Conservation (phyloP, 192 early-diverging fungal species). For the Coemansia sp. region DNA sequence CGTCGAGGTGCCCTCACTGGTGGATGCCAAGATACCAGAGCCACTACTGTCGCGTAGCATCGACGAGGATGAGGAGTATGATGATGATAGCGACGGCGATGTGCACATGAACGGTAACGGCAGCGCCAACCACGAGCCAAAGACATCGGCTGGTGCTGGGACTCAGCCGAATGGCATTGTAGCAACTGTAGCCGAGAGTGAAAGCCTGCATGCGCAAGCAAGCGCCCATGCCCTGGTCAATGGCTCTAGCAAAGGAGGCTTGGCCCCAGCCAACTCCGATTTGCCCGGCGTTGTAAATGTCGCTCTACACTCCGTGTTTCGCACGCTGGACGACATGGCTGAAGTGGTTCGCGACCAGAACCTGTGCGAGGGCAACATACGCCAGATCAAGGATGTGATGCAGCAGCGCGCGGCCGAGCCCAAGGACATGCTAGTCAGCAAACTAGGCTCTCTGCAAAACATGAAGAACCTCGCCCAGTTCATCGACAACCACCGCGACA, state of each 20-base stretch:
- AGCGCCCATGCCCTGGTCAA: not conserved
- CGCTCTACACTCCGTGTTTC: slow-evolving; percentile 26
- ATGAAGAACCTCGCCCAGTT: slow-evolving; percentile 73
- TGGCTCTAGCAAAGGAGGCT: not conserved
- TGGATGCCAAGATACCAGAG: not conserved
- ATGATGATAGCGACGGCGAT: slow-evolving; percentile 17
- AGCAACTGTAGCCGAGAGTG: not conserved
- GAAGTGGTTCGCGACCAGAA: slow-evolving; percentile 37
- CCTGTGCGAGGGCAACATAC: slow-evolving; percentile 20
- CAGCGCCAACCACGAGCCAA: not conserved
- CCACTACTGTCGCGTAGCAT: slow-evolving; percentile 22
- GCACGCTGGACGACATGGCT: slow-evolving; percentile 48
- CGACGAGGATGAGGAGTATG: slow-evolving; percentile 54
- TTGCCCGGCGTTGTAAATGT: not conserved
- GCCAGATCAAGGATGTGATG: slow-evolving; percentile 23
- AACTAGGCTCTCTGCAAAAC: slow-evolving; percentile 44
- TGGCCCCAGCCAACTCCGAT: not conserved
- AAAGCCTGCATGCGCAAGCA: not conserved
- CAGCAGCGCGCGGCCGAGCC: slow-evolving; percentile 36
- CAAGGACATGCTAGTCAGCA: slow-evolving; percentile 48
- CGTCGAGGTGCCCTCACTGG: slow-evolving; percentile 12
- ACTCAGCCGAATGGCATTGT: not conserved
- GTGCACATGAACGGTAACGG: not conserved
- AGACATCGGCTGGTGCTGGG: not conserved
- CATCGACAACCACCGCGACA: slow-evolving; percentile 69